Evolutionary conservation across 139 green algal species (phyloP).

Genomic region (Asterochloris erici): DNA sequence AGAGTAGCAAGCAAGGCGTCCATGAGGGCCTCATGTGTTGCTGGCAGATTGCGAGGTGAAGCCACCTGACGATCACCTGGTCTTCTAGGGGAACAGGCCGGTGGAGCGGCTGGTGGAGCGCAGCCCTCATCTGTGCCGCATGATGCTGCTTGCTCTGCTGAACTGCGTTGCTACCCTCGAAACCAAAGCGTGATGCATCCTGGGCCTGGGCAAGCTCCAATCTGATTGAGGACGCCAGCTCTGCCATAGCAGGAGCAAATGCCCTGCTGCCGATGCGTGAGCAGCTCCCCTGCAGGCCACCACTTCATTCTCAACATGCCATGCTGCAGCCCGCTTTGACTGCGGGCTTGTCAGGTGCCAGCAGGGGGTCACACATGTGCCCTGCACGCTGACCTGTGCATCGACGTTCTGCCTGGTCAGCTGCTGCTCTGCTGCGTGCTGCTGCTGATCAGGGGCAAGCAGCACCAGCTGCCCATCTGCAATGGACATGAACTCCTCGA

Average conservation of each 20-base stretch:
- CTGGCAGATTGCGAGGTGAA: too few relatives aligned
- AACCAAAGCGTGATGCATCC: conserved; percentile 37
- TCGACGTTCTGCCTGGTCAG: neutral
- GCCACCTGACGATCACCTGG: conserved; percentile 17
- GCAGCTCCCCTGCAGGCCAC: conserved; percentile 59
- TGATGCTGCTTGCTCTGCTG: conserved; percentile 26
- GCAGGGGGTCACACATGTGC: neutral
- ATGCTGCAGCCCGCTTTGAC: neutral
- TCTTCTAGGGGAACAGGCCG: conserved; percentile 46
- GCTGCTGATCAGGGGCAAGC: neutral
- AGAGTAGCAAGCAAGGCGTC: too few relatives aligned
- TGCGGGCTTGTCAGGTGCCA: neutral
- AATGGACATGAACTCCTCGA: conserved; percentile 95
- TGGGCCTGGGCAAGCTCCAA: conserved; percentile 73
- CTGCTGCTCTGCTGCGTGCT: neutral
- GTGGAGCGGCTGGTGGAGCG: conserved; percentile 41
- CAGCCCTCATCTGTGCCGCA: conserved; percentile 35
- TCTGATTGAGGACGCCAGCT: conserved; percentile 56
- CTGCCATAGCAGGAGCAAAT: conserved; percentile 58
- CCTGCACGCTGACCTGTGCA: neutral
- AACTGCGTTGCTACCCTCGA: neutral
- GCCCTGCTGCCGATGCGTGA: conserved; percentile 74
- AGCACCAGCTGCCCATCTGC: conserved; percentile 77
- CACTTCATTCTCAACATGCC: conserved; percentile 14
- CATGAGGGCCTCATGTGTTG: too few relatives aligned